Evolutionary conservation across 2,329 filamentous ascomycete genomes (phyloP), one percentile per base, ranked within the genome.

Genomic region (Verticillium nonalfalfae): DNA sequence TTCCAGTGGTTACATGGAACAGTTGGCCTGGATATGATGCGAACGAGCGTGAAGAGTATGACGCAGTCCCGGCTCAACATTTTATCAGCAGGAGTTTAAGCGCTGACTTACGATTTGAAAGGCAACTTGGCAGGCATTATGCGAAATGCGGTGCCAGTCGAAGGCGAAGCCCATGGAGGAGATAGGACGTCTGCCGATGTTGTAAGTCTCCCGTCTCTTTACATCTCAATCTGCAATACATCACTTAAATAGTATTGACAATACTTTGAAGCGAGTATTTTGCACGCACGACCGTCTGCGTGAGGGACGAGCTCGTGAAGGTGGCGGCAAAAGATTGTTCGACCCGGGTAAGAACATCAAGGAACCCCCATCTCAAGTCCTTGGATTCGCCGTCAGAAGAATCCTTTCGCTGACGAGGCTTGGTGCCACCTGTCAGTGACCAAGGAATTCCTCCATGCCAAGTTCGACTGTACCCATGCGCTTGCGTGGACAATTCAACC

Each of bases 401-500:
- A n/a, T 35, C 10, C 40, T 38, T 13, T 38, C 26, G 36, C 36
- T 38, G 26, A 21, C 33, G 7, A 33, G 26, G 26, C 26, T 26
- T 21, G 58, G 9, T 21, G 38, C 34, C 31, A 33, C 34, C 33
- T 18, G 52, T 10, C 39, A 59, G 58, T 36, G 38, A 54, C 33
- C 9, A 54, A 45, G n/a, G 58, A 59, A 18, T 52, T 59, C 15
- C 58, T 55, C 45, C 52, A 18, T 15, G 58, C 58, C 58, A 59
- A 59, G 39, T 59, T 59, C 33, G 39, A 59, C 45, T 59, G 58
- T 39, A 54, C 39, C 33, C 38, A 31, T 59, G 58, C 58, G 15
- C 18, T 59, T 7, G 58, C 58, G n/a, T 59, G 58, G 58, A 59
- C 58, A 26, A 59, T 59, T 18, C 10, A 54, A 7, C 58, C 58